Base-by-base conservation (phyloP, 805 yeast genomes). In the Candida endomychidarum region DNA sequence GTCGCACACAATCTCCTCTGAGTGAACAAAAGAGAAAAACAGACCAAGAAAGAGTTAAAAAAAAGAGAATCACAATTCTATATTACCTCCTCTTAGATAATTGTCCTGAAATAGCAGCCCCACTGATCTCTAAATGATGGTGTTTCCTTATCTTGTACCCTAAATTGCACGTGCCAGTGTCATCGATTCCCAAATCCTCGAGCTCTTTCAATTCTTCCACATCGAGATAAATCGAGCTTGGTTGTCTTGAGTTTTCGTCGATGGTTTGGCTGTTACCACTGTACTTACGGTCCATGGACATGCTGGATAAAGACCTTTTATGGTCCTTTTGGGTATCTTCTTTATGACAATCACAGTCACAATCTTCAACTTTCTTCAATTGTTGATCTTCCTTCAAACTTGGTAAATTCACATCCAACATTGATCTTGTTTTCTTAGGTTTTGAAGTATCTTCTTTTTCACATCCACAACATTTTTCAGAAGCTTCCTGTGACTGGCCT, bases 81-180 rank as follows among this genome's bases (percentile, higher is more conserved):
- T 40, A 28, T 48, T 38, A 39, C 48, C 53, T 45, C 53, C 47
- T 30, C 11, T 45, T 38, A 8, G 58, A 41, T 11, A 54, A 38
- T 6, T 53, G 38, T 2, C 70, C 67, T 5, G 60, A 52, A 22
- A 61, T 52, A 1, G 59, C 57, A 9, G 56, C 61, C 34, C 58
- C 59, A 46, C 68, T 61, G 4, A 67, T 52, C 15, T 65, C 74
- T 34, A 59, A 47, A 44, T 70, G 75, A 47, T 66, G 70, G 43
- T 70, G 75, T 50, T 61, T 68, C 41, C 55, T 66, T 31, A 70
- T 57, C 49, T 56, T 62, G 45, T 69, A 70, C 3, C 75, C 75
- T 38, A 68, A 56, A 11, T 68, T 68, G 43, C 74, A 68, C 25
- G 48, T 31, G 2, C 72, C 71, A 37, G 47, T 50, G n/a, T 52